Base-by-base conservation (phyloP, 108 stramenopile genomes). In the Conticribra guillardii region DNA sequence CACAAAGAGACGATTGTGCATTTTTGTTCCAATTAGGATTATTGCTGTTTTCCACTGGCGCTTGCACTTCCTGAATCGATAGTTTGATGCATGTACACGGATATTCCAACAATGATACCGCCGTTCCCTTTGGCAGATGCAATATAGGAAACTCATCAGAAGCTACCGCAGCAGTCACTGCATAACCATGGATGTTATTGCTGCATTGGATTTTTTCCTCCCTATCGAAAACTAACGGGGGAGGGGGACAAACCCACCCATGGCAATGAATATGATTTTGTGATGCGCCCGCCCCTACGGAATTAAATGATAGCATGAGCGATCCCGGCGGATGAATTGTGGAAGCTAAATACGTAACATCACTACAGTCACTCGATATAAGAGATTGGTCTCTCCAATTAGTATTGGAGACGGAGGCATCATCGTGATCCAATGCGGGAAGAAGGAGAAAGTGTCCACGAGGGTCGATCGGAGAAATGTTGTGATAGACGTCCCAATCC, bases 181-280 rank as follows among this genome's bases (percentile, higher is more conserved):
- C 78, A 63, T 83, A 83, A 1, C 56, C 54, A 28, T 23, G 22
- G 11, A 16, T 45, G 37, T 41, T 11, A 41, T 41, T 5, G 11
- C 37, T 41, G 37, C 37, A 44, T 22, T 31, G 49, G 18, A 60
- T 69, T 17, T 23, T 49, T 24, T 60, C 59, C 28, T 58, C 67
- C 14, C 55, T 22, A 44, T 34, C 41, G 9, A 52, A 57, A 27
- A 46, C 41, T 7, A 82, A 56, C 14, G 76, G 68, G 16, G 81
- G 23, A 23, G 81, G 78, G 15, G 86, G 86, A 48, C 51, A 57
- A 7, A 82, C 69, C 84, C 87, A 85, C 3, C 63, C 69, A 57
- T 87, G 86, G 51, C 69, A 70, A 63, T 87, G 86, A 57, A 84
- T 79, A 50, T 87, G 86, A 76, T 87, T 87, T 67, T 87, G 86